phyloP scores from a whole-genome alignment of 768 basidiomycete genomes.

The Kwoniella dendrophila region DNA sequence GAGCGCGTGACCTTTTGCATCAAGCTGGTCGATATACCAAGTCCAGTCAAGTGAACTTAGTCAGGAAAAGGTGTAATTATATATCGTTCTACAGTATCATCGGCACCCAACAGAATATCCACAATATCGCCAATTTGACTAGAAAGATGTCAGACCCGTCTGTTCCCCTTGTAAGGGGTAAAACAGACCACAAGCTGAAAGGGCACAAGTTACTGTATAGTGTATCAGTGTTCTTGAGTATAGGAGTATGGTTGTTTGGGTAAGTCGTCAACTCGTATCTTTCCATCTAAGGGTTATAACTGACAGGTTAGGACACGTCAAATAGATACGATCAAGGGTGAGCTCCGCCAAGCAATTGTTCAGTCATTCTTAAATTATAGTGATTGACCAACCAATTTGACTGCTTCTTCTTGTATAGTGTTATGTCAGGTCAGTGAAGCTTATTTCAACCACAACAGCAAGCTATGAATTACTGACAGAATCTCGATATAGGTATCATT shows the following conservation, averaged over 20 bases:
- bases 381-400: too few relatives aligned
- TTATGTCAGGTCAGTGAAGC: slow-evolving; percentile 48
- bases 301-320: slow-evolving; percentile 2
- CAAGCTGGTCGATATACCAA: too few relatives aligned
- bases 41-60: too few relatives aligned
- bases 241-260: slow-evolving; percentile 56
- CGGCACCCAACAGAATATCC: background rate
- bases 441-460: too few relatives aligned
- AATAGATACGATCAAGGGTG: slow-evolving; percentile 55
- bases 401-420: too few relatives aligned
- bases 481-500: slow-evolving; percentile 76
- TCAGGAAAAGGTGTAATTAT: too few relatives aligned
- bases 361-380: too few relatives aligned
- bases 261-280: slow-evolving; percentile 26
- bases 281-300: background rate
- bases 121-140: background rate
- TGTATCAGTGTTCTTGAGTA: slow-evolving; percentile 52
- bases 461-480: too few relatives aligned
- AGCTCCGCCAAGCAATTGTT: too few relatives aligned
- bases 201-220: slow-evolving; percentile 51
- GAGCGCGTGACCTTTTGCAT: too few relatives aligned
- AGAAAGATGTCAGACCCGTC: slow-evolving; percentile 29
- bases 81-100: too few relatives aligned
- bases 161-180: slow-evolving; percentile 46
- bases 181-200: slow-evolving; percentile 40